A percentile compares a stretch with the other conserved stretches of the same genome.
phyloP scores from a whole-genome alignment of 169 alveolate genomes.

The Plasmodium sp. region DNA sequence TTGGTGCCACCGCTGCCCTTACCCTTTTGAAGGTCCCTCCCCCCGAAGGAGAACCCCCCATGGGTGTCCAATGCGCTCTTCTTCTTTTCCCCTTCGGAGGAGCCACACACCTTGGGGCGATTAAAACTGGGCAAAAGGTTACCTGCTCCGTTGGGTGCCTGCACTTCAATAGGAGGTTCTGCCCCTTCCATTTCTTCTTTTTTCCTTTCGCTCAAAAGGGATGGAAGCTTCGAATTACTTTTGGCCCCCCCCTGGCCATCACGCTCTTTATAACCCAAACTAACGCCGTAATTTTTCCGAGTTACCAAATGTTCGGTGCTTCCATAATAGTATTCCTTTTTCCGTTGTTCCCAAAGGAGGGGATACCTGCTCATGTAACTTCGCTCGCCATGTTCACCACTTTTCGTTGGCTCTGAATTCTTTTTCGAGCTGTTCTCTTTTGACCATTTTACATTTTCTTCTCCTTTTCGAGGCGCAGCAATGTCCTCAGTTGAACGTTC shows the following conservation, averaged over 20 bases:
- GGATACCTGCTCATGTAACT: neutral
- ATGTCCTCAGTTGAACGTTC: neutral
- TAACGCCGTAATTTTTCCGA: neutral
- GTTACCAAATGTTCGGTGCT: neutral
- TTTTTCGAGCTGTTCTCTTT: constrained; percentile 7
- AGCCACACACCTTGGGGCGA: neutral
- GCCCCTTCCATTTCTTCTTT: constrained; percentile 16
- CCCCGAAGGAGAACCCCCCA: neutral
- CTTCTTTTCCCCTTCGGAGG: neutral
- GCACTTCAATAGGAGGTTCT: neutral
- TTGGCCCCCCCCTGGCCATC: neutral
- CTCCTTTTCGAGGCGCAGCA: neutral
- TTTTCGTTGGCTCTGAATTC: neutral
- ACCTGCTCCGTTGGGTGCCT: neutral
- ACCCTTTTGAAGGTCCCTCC: neutral
- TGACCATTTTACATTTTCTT: neutral
- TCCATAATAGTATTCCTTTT: neutral
- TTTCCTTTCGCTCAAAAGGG: neutral
- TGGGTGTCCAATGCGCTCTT: neutral
- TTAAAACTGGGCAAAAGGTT: neutral
- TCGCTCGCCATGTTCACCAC: neutral
- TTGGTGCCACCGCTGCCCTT: neutral
- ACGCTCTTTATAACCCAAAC: neutral
- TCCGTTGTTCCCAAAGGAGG: neutral
- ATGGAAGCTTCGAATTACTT: neutral